Base-by-base conservation (phyloP, 345 rosid species). In the Toxicodendron radicans region DNA sequence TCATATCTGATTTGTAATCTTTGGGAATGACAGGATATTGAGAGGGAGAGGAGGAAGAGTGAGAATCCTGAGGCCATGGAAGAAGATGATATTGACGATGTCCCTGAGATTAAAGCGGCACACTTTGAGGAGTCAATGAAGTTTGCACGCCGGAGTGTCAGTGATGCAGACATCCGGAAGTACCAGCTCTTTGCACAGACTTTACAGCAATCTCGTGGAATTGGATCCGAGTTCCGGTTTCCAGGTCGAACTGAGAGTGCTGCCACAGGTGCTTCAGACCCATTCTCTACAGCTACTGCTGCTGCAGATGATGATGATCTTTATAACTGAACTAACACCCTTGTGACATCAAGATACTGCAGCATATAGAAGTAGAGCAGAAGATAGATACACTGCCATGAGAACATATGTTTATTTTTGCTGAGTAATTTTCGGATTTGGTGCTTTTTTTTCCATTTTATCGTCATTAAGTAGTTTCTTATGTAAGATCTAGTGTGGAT, bases 111-210 rank as follows among this genome's bases (percentile, higher is more conserved):
- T 46, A 75, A 63, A 70, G 68, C 77, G 10, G 79, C 77, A 23
- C 82, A 78, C 27, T 78, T 81, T 57, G 84, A 81, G 72, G 80
- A 76, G 24, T 81, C 84, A 3, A 78, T 81, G 84, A 81, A 78
- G 46, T 81, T 24, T 58, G 84, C 75, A 4, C 76, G 79, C 43
- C 13, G 77, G 51, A 81, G 81, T 67, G 84, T 81, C 21, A 81
- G 81, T 51, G 79, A 81, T 68, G 68, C 79, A 56, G 81, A 81
- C 71, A 81, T 81, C 72, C 63, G 69, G 11, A 80, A 76, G 46
- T 80, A 76, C 54, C 78, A 76, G 72, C 23, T 68, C 58, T 80
- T 80, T 73, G 77, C 83, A 23, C 83, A 73, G 59, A 81, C 84
- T 16, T 58, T 78, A n/a, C 81, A 78, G 38, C 84, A 81, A 67